Evolutionary conservation across 139 green algal species (phyloP).

Genomic region (Spirogloea muscicola): DNA sequence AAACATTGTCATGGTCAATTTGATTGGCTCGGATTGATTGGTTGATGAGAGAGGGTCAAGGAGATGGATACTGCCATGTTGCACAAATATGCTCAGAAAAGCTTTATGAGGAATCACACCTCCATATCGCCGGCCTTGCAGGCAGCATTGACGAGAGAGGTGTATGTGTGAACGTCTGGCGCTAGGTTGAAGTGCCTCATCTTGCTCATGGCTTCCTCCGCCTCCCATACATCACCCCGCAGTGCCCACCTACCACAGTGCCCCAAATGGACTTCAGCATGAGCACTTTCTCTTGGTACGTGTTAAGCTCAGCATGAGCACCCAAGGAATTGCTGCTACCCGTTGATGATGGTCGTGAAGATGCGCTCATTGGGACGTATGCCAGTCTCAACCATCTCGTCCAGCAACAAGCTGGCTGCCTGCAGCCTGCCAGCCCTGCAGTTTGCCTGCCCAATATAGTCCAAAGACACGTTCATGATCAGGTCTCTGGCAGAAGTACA

Average conservation of each 20-base stretch:
- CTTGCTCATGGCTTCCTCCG: neutral
- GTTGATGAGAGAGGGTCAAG: neutral
- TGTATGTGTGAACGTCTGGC: neutral
- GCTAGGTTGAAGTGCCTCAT: neutral
- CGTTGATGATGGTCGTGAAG: neutral
- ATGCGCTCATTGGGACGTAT: neutral
- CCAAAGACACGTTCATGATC: too few relatives aligned
- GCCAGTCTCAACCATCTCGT: neutral
- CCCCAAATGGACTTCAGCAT: neutral
- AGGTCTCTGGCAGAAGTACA: too few relatives aligned
- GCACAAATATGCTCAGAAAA: neutral
- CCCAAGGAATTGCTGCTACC: constrained; percentile 5
- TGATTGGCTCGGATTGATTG: neutral
- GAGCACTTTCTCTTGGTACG: neutral
- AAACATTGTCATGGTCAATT: constrained; percentile 3
- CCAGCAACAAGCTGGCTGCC: neutral
- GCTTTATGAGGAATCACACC: neutral
- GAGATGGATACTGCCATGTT: neutral
- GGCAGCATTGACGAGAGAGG: neutral
- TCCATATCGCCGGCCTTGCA: neutral
- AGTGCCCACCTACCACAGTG: neutral
- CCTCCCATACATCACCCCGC: constrained; percentile 6
- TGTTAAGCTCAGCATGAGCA: neutral
- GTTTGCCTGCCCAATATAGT: too few relatives aligned
- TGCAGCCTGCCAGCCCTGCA: constrained; percentile 1